Percentiles rank a stretch among this genome's conserved stretches.
Evolutionary conservation across 176 grass and related monocot species (phyloP).

Genomic region (Guadua angustifolia): DNA sequence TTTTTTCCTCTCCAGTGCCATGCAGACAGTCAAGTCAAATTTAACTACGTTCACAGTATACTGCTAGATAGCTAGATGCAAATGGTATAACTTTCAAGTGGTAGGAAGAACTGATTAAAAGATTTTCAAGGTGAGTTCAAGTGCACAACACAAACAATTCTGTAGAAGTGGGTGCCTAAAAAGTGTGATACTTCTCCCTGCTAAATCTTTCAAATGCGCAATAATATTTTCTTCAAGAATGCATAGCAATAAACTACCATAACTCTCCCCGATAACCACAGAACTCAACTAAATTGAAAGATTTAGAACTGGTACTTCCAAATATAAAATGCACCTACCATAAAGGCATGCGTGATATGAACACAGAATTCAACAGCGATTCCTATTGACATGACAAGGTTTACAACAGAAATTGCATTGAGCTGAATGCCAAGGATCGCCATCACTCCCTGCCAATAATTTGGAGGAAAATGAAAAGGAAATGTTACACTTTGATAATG

Average conservation of each 20-base stretch:
- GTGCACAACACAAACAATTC: slow-evolving; percentile 4
- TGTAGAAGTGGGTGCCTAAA: background rate
- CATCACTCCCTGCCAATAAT: slow-evolving; percentile 88
- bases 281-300: slow-evolving; percentile 13
- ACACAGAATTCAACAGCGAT: slow-evolving; percentile 99
- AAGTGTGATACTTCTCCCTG: background rate
- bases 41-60: slow-evolving; percentile 18
- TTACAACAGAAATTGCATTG: slow-evolving; percentile 97
- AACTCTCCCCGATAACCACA: slow-evolving; percentile 1
- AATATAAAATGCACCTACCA: slow-evolving; percentile 68
- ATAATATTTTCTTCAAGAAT: slow-evolving; percentile 23
- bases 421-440: slow-evolving; percentile 86
- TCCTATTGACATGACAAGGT: slow-evolving; percentile 99
- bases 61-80: background rate
- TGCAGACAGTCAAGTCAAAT: slow-evolving; percentile 2
- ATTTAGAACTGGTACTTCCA: slow-evolving; percentile 34
- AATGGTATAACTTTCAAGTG: background rate
- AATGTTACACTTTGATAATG: slow-evolving; percentile 22
- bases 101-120: background rate
- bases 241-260: background rate
- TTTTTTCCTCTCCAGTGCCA: slow-evolving; percentile 1
- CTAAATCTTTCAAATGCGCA: slow-evolving; percentile 34
- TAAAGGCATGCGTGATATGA: slow-evolving; percentile 95
- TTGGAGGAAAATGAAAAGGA: background rate
- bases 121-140: slow-evolving; percentile 6